Conservation (phyloP, 352 stramenopile genomes). For the Globisporangium barbulae region DNA sequence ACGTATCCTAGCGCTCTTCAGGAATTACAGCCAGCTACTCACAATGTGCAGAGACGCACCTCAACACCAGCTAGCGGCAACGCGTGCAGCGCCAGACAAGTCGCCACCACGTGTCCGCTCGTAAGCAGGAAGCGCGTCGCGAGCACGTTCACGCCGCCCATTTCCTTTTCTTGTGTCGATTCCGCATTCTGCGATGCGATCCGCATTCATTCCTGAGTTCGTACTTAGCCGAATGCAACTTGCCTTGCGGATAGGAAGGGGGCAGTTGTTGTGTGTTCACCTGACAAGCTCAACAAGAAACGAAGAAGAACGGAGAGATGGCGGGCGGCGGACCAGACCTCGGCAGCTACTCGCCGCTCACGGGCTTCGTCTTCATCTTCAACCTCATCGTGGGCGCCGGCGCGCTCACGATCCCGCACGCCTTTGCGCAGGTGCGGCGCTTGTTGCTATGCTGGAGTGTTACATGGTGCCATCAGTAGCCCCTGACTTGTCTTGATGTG, state of each 20-base stretch:
- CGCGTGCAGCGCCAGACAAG: slow-evolving; percentile 27
- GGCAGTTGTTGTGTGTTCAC: neutral
- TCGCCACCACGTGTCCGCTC: slow-evolving; percentile 53
- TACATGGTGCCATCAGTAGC: neutral
- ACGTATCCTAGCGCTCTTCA: neutral
- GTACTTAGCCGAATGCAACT: slow-evolving; percentile 1
- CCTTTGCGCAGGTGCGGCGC: slow-evolving; percentile 67
- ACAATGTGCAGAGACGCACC: neutral
- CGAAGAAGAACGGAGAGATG: slow-evolving; percentile 26
- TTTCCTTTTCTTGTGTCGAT: neutral
- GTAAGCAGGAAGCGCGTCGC: slow-evolving; percentile 56
- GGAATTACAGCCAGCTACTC: neutral
- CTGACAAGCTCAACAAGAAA: neutral
- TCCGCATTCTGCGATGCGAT: slow-evolving; percentile 1
- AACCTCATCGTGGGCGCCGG: slow-evolving; percentile 88
- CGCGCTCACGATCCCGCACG: slow-evolving; percentile 82
- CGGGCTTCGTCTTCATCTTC: slow-evolving; percentile 90
- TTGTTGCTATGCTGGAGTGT: no score
- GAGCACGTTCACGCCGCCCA: slow-evolving; percentile 20
- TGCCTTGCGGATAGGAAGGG: neutral
- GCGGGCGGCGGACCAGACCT: slow-evolving; percentile 40
- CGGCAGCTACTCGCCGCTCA: slow-evolving; percentile 81
- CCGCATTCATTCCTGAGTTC: neutral
- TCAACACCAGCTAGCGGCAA: slow-evolving; percentile 8
- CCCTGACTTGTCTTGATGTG: neutral